A percentile compares a stretch with the other conserved stretches of the same genome.
Evolutionary conservation across 495 filamentous ascomycete species (phyloP).

Genomic region (Letharia lupina): DNA sequence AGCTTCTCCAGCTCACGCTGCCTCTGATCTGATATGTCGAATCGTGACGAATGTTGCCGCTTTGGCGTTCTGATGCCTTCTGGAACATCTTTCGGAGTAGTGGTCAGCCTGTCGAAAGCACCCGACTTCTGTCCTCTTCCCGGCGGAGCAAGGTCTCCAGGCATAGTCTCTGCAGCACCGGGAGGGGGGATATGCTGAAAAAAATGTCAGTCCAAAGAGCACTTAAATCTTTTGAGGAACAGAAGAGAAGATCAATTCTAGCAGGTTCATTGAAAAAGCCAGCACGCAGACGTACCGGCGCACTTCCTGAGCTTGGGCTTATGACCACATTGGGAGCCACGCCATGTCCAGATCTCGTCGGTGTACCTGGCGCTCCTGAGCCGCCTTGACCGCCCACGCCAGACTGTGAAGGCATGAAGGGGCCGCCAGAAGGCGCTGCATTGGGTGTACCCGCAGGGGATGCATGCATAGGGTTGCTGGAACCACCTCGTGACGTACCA

Average conservation of each 20-base stretch:
- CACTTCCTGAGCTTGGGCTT: slow-evolving; percentile 61
- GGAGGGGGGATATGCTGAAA: slow-evolving; percentile 76
- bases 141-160: slow-evolving; percentile 89
- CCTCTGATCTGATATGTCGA: slow-evolving; percentile 87
- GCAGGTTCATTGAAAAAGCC: slow-evolving; percentile 8
- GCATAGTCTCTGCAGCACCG: slow-evolving; percentile 94
- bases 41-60: slow-evolving; percentile 92
- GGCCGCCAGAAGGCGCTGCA: slow-evolving; percentile 30
- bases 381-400: slow-evolving; percentile 30
- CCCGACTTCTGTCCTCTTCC: slow-evolving; percentile 78
- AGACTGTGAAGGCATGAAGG: slow-evolving; percentile 30
- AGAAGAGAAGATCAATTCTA: not conserved
- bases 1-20: slow-evolving; percentile 95
- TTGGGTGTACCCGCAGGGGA: slow-evolving; percentile 36
- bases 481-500: slow-evolving; percentile 39
- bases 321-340: slow-evolving; percentile 87
- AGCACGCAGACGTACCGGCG: slow-evolving; percentile 61
- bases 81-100: slow-evolving; percentile 88
- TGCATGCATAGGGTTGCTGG: slow-evolving; percentile 32
- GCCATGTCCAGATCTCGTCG: slow-evolving; percentile 55
- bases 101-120: slow-evolving; percentile 84
- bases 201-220: slow-evolving; percentile 30
- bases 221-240: not conserved
- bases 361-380: slow-evolving; percentile 57
- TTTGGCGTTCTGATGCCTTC: slow-evolving; percentile 93